phyloP scores from a whole-genome alignment of 2,329 filamentous ascomycete species.

The Polychaeton citri region DNA sequence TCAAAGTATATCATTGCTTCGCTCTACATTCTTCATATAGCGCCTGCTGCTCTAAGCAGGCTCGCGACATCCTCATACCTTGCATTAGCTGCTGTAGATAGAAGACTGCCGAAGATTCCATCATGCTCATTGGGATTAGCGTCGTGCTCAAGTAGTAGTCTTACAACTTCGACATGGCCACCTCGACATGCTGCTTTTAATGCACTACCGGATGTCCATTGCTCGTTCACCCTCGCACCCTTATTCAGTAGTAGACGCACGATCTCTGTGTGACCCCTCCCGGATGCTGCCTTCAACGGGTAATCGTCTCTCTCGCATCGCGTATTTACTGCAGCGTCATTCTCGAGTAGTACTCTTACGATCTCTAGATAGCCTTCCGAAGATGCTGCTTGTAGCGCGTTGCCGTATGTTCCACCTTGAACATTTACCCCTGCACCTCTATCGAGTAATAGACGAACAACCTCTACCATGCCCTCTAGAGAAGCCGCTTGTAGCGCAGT shows the following conservation, averaged over 20 bases:
- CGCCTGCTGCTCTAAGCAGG: too few relatives aligned
- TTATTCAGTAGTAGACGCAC: conserved; percentile 12
- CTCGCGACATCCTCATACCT: too few relatives aligned
- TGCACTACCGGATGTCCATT: conserved; percentile 4
- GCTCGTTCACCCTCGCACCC: conserved; percentile 12
- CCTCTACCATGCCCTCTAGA: neutral
- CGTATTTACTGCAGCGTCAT: conserved; percentile 8
- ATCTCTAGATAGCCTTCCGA: neutral
- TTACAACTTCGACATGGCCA: conserved; percentile 6
- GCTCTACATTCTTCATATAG: too few relatives aligned
- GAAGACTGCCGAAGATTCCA: neutral
- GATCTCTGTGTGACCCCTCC: conserved; percentile 5
- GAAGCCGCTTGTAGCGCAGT: neutral
- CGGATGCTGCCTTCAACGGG: conserved; percentile 7
- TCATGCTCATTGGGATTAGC: conserved; percentile 10
- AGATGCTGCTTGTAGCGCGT: neutral
- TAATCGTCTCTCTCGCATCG: conserved; percentile 3
- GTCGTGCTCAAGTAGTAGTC: conserved; percentile 13
- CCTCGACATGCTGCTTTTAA: conserved; percentile 5
- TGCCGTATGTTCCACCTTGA: neutral
- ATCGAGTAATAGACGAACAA: neutral
- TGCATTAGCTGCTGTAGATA: too few relatives aligned
- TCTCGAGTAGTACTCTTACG: conserved; percentile 1
- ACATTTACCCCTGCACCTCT: neutral
- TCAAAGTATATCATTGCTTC: too few relatives aligned